These are phyloP conservation scores for Knoxdaviesia proteae DNA, from an alignment of 2,329 filamentous ascomycete species.

Conservation along the genomic window DNA sequence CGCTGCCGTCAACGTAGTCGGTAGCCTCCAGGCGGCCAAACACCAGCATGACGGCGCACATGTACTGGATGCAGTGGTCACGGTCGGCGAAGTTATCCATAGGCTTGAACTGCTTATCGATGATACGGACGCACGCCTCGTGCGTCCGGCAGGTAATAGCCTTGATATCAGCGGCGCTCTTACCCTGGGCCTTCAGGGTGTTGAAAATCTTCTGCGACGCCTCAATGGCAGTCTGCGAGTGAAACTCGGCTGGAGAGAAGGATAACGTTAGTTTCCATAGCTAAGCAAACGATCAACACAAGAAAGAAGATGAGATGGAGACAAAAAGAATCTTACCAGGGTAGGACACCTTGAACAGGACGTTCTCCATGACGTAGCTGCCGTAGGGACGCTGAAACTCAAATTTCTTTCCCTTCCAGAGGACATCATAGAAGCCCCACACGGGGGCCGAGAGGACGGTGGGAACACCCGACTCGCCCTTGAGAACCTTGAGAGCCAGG, in stretches of 20 bases:
- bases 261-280: neutral
- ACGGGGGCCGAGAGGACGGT: conserved; percentile 81
- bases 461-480: conserved; percentile 76
- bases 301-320: neutral
- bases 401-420: conserved; percentile 92
- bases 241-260: conserved; percentile 58
- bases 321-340: conserved; percentile 40
- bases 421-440: conserved; percentile 98
- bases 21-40: conserved; percentile 84
- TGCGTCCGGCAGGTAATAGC: conserved; percentile 85
- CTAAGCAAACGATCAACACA: neutral
- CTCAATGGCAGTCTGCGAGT: conserved; percentile 96
- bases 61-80: conserved; percentile 99
- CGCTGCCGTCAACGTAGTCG: conserved; percentile 82
- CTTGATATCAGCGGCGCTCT: conserved; percentile 87
- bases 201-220: conserved; percentile 74
- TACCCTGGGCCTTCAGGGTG: conserved; percentile 65
- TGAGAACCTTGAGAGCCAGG: conserved; percentile 73
- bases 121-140: conserved; percentile 96
- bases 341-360: conserved; percentile 99
- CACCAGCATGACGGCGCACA: conserved; percentile 88
- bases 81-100: conserved; percentile 99
- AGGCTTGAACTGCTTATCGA: conserved; percentile 99
- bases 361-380: conserved; percentile 99
- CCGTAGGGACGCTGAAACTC: conserved; percentile 91